Base-by-base conservation (phyloP, 129 eudicot genomes). In the Artemisia argyi region DNA sequence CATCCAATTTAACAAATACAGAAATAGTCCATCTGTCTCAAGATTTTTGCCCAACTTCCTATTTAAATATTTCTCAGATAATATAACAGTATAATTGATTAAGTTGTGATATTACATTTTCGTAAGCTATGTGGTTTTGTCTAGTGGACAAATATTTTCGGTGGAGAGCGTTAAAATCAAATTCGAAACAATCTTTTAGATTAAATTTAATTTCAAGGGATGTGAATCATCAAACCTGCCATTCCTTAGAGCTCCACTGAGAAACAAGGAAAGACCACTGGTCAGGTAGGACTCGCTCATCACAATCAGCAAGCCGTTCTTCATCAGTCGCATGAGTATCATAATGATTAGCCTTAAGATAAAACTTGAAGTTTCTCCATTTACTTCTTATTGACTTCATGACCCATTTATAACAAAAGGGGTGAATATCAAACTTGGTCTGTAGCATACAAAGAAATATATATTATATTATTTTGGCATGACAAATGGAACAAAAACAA, bases 221-320 rank as follows among this genome's bases (percentile, higher is more conserved):
- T 66, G 42, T 15, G 59, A 18, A 7, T 64, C 78, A 55, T 64
- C 76, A 55, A 53, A 83, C 91, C 85, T 80, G 79, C 44, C 71
- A 78, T 62, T 81, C 68, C 19, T 73, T 75, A 57, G 87, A 77
- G 81, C 69, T 80, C 88, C 88, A 86, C 63, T 80, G 77, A 35
- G 73, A 61, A 73, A 86, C 77, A 68, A 86, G 91, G 15, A 74
- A 64, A 16, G 72, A 42, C 91, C 91, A 86, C 76, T 86, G 91
- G 62, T 83, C 86, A 22, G 87, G 88, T 62, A 73, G 82, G 75
- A 86, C 91, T 69, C 88, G 80, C 60, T 72, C 77, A 71, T 86
- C 88, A 80, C 83, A 71, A 58, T 80, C 88, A 1, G 88, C 88
- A 66, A 83, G 76, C 66, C 88, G 85, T 20, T 83, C 88, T 50